Conservation (phyloP, 1,284 basidiomycete genomes). For the Cystobasidium pallidum region DNA sequence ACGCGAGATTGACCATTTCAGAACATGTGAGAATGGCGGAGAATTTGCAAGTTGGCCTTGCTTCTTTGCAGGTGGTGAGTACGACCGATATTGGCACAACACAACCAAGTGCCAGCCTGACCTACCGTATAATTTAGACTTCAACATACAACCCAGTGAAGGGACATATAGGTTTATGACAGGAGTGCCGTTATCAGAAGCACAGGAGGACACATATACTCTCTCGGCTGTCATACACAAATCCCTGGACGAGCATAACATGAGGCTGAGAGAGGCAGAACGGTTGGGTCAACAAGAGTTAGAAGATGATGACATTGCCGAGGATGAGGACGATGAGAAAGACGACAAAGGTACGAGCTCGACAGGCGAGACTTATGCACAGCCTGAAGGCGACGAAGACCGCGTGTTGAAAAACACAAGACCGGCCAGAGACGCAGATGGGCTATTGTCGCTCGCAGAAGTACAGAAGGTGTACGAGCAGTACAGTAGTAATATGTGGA, state of each 20-base stretch:
- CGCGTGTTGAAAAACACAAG: slow-evolving; percentile 77
- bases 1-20: slow-evolving; percentile 68
- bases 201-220: slow-evolving; percentile 64
- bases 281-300: slow-evolving; percentile 12
- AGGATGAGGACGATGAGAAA: slow-evolving; percentile 64
- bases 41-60: slow-evolving; percentile 68
- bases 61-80: slow-evolving; percentile 76
- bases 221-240: slow-evolving; percentile 79
- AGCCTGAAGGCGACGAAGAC: slow-evolving; percentile 64
- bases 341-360: slow-evolving; percentile 45
- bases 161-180: slow-evolving; percentile 78
- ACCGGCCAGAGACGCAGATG: slow-evolving; percentile 66
- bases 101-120: too few species aligned
- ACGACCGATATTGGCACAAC: neutral
- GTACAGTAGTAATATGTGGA: slow-evolving; percentile 13
- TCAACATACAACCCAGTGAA: slow-evolving; percentile 88
- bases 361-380: slow-evolving; percentile 48
- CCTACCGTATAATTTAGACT: too few species aligned
- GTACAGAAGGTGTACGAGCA: slow-evolving; percentile 63
- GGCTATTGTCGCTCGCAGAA: slow-evolving; percentile 69
- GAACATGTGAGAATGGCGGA: slow-evolving; percentile 57
- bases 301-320: slow-evolving; percentile 52
- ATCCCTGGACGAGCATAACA: slow-evolving; percentile 68
- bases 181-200: slow-evolving; percentile 62
- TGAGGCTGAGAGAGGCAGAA: slow-evolving; percentile 52